A percentile compares a stretch with the other conserved stretches of the same genome.
Evolutionary conservation across 2,329 filamentous ascomycete genomes (phyloP).

Genomic region (Stachybotrys chartarum): DNA sequence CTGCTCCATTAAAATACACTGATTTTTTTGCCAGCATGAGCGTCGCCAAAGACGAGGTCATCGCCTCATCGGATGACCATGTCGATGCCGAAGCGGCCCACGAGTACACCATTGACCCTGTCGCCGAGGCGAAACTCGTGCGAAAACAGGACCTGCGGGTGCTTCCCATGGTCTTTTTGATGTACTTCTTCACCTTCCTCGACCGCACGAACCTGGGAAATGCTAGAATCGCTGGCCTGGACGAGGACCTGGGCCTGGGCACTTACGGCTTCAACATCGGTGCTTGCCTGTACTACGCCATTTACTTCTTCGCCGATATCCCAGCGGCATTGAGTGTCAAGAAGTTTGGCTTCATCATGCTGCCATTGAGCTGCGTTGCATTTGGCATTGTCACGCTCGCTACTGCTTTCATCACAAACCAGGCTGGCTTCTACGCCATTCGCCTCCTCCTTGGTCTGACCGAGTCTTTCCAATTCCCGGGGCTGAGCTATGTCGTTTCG

Average conservation of each 20-base stretch:
- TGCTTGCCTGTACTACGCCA: conserved; percentile 50
- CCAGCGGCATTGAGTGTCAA: conserved; percentile 49
- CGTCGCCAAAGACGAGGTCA: not conserved
- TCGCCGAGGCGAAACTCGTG: conserved; percentile 9
- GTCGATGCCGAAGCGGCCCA: not conserved
- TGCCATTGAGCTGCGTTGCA: conserved; percentile 26
- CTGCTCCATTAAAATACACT: too few species aligned
- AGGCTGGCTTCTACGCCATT: conserved; percentile 36
- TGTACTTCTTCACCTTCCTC: conserved; percentile 49
- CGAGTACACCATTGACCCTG: conserved; percentile 8
- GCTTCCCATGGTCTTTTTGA: conserved; percentile 43
- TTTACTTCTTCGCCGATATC: conserved; percentile 51
- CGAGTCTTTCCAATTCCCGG: conserved; percentile 52
- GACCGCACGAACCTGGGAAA: conserved; percentile 38
- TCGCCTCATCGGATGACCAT: not conserved
- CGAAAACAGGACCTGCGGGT: conserved; percentile 22
- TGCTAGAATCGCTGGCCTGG: conserved; percentile 29
- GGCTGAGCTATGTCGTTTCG: conserved; percentile 48
- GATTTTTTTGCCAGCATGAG: too few species aligned
- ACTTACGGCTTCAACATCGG: conserved; percentile 47
- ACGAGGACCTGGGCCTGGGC: conserved; percentile 36
- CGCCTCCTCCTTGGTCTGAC: conserved; percentile 45
- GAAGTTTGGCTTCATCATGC: conserved; percentile 41
- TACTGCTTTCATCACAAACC: conserved; percentile 44
- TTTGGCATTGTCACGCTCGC: conserved; percentile 49